phyloP scores from a whole-genome alignment of 2,329 filamentous ascomycete genomes.

The Aspergillus sp. region DNA sequence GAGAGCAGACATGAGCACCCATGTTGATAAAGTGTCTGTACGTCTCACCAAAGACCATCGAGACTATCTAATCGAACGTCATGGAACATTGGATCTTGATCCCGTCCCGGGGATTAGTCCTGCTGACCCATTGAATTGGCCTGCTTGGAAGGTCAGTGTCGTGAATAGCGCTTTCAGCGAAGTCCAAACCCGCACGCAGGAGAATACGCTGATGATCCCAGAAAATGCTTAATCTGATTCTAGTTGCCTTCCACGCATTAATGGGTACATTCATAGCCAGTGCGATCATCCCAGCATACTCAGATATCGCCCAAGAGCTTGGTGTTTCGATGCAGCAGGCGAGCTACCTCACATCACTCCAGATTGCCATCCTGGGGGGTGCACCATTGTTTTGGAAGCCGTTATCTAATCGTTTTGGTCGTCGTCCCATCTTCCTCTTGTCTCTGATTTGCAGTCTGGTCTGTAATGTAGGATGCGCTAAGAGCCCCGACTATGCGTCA shows the following conservation, averaged over 20 bases:
- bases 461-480: constrained; percentile 49
- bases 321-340: constrained; percentile 41
- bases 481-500: constrained; percentile 42
- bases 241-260: constrained; percentile 52
- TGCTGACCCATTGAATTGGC: constrained; percentile 52
- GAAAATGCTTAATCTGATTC: constrained; percentile 48
- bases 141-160: constrained; percentile 41
- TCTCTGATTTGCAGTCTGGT: constrained; percentile 44
- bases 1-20: constrained; percentile 18
- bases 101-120: constrained; percentile 45
- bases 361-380: constrained; percentile 47
- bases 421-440: constrained; percentile 48
- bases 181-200: background rate
- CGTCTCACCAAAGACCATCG: constrained; percentile 22
- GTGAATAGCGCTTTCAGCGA: background rate
- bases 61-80: constrained; percentile 46
- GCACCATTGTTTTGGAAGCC: constrained; percentile 51
- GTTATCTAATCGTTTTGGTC: constrained; percentile 46
- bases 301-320: constrained; percentile 46
- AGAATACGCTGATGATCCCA: constrained; percentile 13
- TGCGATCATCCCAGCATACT: constrained; percentile 49
- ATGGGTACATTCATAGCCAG: constrained; percentile 52
- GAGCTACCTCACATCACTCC: constrained; percentile 49
- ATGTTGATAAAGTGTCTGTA: constrained; percentile 18
- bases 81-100: constrained; percentile 49